Evolutionary conservation across 2,329 filamentous ascomycete species (phyloP), one percentile per base, ranked within the genome.

Genomic region (Eurotiales sp.): DNA sequence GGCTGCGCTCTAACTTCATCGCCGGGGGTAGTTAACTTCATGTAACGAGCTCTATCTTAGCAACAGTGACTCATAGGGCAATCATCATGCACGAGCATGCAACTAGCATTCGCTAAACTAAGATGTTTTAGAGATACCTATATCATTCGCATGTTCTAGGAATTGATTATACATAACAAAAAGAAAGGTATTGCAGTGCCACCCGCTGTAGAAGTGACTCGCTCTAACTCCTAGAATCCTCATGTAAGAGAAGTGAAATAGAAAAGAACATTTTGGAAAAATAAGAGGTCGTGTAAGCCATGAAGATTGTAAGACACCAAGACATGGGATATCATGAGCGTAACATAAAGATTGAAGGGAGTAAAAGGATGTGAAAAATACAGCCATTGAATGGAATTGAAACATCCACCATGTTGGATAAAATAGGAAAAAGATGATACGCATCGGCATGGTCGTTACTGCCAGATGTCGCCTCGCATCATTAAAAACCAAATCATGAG

Each of bases 281-380:
- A 17, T 15, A 8, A 8, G 17, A 37, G 21, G 5, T 37, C 17
- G 34, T 36, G 19, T 17, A 37, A 37, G 34, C 34, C 34, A 37
- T 37, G 17, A 37, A 37, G 11, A 43, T 42, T 50, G 29, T 37
- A 50, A 49, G 42, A 36, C 21, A 42, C 37, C 39, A 43, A 48
- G 32, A 48, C 30, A 17, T 43, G 46, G 51, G 51, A 53, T 53
- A 53, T 53, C 51, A 53, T 48, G 29, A 52, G 44, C 30, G 45
- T 43, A 49, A 52, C 25, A 12, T 14, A 17, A 36, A 30, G n/a
- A 34, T 11, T 8, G 37, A 32, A 36, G 22, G n/a, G 47, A 19
- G 23, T 22, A 37, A 37, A 36, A 53, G 22, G 23, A n/a, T 5
- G 15, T 30, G 14, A 25, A 42, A 49, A 53, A 53, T 12, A 49